Conservation (phyloP, 225 moss, liverwort and hornwort species). For the Polytrichum commune region DNA sequence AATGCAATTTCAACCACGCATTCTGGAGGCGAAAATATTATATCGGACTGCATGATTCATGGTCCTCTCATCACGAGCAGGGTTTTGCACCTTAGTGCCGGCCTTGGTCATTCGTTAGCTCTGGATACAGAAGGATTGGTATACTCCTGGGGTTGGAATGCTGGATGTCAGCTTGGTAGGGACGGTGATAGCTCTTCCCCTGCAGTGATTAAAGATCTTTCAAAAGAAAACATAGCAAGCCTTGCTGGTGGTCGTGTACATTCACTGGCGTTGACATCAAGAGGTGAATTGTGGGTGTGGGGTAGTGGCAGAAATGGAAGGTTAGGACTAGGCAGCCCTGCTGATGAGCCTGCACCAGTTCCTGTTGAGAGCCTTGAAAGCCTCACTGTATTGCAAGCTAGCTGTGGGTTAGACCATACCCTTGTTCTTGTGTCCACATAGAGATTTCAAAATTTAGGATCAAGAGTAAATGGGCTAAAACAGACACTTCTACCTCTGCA, state of each 20-base stretch:
- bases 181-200: conserved; percentile 40
- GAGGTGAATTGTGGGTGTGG: conserved; percentile 65
- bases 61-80: conserved; percentile 19
- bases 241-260: conserved; percentile 68
- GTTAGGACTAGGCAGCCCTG: conserved; percentile 70
- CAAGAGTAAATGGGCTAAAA: too few species aligned
- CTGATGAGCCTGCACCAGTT: conserved; percentile 59
- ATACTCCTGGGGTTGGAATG: conserved; percentile 93
- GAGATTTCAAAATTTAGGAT: background rate
- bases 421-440: conserved; percentile 33
- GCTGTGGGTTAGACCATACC: conserved; percentile 82
- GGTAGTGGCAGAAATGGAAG: conserved; percentile 91
- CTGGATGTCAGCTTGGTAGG: conserved; percentile 64
- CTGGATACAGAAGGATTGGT: conserved; percentile 40
- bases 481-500: too few species aligned
- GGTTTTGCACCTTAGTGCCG: conserved; percentile 43
- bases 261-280: conserved; percentile 57
- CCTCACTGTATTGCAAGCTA: conserved; percentile 27
- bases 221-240: conserved; percentile 28
- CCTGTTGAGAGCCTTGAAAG: conserved; percentile 36
- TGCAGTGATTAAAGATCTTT: conserved; percentile 34
- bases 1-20: background rate
- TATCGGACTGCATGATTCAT: too few species aligned
- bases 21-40: conserved; percentile 3
- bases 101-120: conserved; percentile 79